Conservation (phyloP, 2,329 filamentous ascomycete genomes). For the Hypoxylon sp. region DNA sequence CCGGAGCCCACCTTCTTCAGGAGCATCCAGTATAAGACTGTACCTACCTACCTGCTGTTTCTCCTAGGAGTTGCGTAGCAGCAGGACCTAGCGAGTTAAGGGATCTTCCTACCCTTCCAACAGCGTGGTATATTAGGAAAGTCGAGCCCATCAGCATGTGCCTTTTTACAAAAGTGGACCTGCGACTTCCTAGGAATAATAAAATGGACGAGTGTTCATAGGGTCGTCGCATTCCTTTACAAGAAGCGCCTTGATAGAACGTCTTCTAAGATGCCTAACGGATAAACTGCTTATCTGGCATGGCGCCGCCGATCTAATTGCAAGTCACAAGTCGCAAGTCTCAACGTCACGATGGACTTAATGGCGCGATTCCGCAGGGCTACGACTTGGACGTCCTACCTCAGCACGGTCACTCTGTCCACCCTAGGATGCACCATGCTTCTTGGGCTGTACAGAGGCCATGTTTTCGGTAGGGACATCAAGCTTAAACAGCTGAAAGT, state of each 20-base stretch:
- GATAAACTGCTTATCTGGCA: neutral
- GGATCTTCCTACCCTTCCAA: neutral
- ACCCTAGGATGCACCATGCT: neutral
- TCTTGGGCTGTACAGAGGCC: neutral
- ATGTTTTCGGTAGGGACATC: constrained; percentile 5
- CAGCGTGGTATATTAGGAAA: neutral
- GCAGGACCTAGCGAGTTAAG: neutral
- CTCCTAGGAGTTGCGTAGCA: too few relatives aligned
- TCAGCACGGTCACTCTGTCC: neutral
- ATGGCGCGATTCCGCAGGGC: neutral
- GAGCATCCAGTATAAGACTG: neutral
- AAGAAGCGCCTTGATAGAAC: too few relatives aligned
- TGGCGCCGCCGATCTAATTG: neutral
- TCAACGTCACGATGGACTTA: neutral
- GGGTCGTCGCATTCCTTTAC: neutral
- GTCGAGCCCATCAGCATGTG: neutral
- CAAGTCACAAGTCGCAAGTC: neutral
- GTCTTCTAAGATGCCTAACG: neutral
- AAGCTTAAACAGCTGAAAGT: neutral
- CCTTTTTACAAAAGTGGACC: neutral
- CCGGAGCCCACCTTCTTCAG: neutral
- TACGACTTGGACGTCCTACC: neutral
- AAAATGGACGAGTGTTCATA: neutral
- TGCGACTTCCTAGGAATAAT: neutral
- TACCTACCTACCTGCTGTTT: too few relatives aligned